Evolutionary conservation across 805 yeast species (phyloP).

Genomic region (Ogataea corticis): DNA sequence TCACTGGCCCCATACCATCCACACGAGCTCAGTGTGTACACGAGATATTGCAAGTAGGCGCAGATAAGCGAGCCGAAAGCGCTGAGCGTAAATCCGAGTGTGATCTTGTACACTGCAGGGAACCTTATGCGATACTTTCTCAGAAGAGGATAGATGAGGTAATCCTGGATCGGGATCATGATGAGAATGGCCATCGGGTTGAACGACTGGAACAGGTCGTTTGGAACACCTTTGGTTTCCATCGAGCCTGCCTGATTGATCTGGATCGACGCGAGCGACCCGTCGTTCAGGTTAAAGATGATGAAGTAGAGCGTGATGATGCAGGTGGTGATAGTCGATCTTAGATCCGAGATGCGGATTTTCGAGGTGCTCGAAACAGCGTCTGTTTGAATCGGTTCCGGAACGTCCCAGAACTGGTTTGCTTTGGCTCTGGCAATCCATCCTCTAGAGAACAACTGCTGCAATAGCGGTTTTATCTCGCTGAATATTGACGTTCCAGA

Average conservation of each 20-base stretch:
- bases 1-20: conserved; percentile 35
- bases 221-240: conserved; percentile 54
- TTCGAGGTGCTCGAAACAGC: neutral
- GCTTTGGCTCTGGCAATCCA: conserved; percentile 40
- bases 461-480: conserved; percentile 39
- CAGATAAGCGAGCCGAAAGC: conserved; percentile 49
- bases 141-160: conserved; percentile 45
- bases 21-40: conserved; percentile 48
- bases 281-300: conserved; percentile 42
- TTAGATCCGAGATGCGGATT: conserved; percentile 41
- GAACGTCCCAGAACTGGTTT: conserved; percentile 43
- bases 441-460: conserved; percentile 40
- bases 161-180: conserved; percentile 50
- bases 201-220: conserved; percentile 54
- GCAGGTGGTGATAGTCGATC: conserved; percentile 44
- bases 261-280: conserved; percentile 47
- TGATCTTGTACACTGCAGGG: conserved; percentile 45
- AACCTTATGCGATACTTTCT: conserved; percentile 41
- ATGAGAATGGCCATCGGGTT: conserved; percentile 54
- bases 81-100: conserved; percentile 47
- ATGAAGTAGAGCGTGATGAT: conserved; percentile 45
- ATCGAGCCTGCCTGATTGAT: conserved; percentile 53
- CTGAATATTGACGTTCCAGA: conserved; percentile 46
- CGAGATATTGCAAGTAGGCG: conserved; percentile 44
- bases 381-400: conserved; percentile 14